These are phyloP conservation scores for Colletotrichum eremochloae DNA, from an alignment of 2,329 filamentous ascomycete species.

Conservation along the genomic window DNA sequence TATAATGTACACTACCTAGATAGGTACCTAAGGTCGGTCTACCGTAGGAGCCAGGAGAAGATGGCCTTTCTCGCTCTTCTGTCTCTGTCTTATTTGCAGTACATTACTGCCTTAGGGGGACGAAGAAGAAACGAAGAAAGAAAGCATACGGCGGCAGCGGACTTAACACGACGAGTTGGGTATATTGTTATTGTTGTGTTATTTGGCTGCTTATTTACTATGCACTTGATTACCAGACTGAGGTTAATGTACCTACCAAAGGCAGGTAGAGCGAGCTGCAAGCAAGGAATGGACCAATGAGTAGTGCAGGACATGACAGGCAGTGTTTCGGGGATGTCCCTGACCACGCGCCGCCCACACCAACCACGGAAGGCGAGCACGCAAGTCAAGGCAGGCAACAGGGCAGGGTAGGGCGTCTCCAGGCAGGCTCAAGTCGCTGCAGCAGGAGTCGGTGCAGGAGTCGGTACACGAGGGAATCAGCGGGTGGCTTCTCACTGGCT, in stretches of 20 bases:
- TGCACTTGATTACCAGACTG: background rate
- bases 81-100: background rate
- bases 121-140: background rate
- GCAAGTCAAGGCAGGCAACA: background rate
- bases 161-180: background rate
- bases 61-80: background rate
- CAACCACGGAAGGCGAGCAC: slow-evolving; percentile 5
- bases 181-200: background rate
- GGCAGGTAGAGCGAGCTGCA: background rate
- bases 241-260: background rate
- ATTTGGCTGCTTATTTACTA: background rate
- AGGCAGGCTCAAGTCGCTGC: slow-evolving; percentile 8
- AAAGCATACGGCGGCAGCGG: background rate
- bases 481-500: slow-evolving; percentile 25
- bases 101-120: background rate
- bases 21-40: background rate
- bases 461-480: background rate
- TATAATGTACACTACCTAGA: too few species aligned
- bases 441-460: background rate
- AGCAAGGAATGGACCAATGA: slow-evolving; percentile 18
- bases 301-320: slow-evolving; percentile 24
- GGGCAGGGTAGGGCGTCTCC: slow-evolving; percentile 12
- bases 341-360: slow-evolving; percentile 12
- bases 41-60: slow-evolving; percentile 6
- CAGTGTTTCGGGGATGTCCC: slow-evolving; percentile 26